Evolutionary conservation across 208 protist species (phyloP).

Genomic region (Trypanosomatidae sp.): DNA sequence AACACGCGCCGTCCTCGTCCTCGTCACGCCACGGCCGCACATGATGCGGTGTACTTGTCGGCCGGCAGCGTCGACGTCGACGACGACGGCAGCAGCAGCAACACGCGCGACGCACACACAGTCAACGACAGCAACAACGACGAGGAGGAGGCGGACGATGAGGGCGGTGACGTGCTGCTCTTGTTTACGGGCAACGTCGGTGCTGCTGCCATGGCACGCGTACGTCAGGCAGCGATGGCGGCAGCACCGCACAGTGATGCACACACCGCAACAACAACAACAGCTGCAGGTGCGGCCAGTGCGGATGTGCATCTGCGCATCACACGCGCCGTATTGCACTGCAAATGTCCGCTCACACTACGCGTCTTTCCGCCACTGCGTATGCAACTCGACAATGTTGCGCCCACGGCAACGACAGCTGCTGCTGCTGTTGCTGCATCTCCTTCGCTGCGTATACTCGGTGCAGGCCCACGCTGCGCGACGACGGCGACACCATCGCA

Average conservation of each 20-base stretch:
- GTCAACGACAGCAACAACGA: slow-evolving; percentile 24
- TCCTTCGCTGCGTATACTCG: slow-evolving; percentile 44
- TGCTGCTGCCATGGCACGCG: slow-evolving; percentile 7
- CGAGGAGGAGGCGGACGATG: too few relatives aligned
- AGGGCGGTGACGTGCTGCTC: slow-evolving; percentile 75
- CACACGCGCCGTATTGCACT: slow-evolving; percentile 65
- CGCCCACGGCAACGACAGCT: too few relatives aligned
- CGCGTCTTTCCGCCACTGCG: slow-evolving; percentile 66
- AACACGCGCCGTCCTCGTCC: neutral
- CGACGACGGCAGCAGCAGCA: slow-evolving; percentile 11
- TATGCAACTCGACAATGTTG: slow-evolving; percentile 31
- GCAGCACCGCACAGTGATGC: slow-evolving; percentile 2
- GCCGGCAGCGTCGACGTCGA: neutral
- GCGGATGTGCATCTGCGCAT: slow-evolving; percentile 74
- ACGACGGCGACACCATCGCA: neutral
- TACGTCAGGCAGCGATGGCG: too few relatives aligned
- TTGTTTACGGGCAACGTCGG: slow-evolving; percentile 47
- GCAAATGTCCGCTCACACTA: slow-evolving; percentile 84
- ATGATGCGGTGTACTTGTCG: neutral
- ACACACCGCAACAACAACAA: too few relatives aligned
- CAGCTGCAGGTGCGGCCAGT: too few relatives aligned
- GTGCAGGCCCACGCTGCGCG: slow-evolving; percentile 59
- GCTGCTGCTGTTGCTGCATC: too few relatives aligned
- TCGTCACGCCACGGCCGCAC: neutral
- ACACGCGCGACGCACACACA: slow-evolving; percentile 12